Conservation (phyloP, 352 stramenopile genomes). For the Lagenidium giganteum region DNA sequence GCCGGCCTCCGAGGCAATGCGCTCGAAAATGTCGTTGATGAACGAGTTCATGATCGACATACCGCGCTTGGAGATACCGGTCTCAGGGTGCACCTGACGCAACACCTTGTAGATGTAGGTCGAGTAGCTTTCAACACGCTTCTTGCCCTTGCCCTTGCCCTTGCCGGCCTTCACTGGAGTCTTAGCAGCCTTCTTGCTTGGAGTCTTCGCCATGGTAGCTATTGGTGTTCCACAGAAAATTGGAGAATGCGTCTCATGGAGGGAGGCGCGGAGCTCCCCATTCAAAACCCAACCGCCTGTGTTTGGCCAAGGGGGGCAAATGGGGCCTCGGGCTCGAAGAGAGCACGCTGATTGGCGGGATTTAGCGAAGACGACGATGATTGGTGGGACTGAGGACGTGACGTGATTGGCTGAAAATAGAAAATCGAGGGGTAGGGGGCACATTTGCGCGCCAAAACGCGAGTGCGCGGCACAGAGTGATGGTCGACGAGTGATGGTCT, state of each 20-base stretch:
- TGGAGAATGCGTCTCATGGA: conserved; percentile 20
- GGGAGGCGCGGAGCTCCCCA: not conserved
- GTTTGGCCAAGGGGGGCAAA: conserved; percentile 1
- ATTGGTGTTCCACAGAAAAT: conserved; percentile 21
- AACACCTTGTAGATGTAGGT: conserved; percentile 93
- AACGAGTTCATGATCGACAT: conserved; percentile 99
- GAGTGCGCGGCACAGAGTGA: no score
- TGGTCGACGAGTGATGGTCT: no score
- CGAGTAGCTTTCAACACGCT: conserved; percentile 86
- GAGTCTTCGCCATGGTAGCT: conserved; percentile 92
- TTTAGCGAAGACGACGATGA: conserved; percentile 10
- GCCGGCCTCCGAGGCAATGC: conserved; percentile 94
- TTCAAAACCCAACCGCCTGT: conserved; percentile 2
- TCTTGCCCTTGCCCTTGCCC: conserved; percentile 84
- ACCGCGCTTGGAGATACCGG: conserved; percentile 95
- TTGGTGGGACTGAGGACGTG: conserved; percentile 8
- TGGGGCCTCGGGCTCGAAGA: conserved; percentile 4
- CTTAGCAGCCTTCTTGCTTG: conserved; percentile 92
- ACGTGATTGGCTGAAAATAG: conserved; percentile 19
- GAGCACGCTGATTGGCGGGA: conserved; percentile 17
- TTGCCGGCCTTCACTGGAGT: conserved; percentile 69
- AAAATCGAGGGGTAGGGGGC: no score
- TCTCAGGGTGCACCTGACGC: conserved; percentile 95
- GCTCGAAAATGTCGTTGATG: conserved; percentile 99
- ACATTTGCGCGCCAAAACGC: no score